Base-by-base conservation (phyloP, 2,329 filamentous ascomycete species). In the Chaetomiaceae sp. region DNA sequence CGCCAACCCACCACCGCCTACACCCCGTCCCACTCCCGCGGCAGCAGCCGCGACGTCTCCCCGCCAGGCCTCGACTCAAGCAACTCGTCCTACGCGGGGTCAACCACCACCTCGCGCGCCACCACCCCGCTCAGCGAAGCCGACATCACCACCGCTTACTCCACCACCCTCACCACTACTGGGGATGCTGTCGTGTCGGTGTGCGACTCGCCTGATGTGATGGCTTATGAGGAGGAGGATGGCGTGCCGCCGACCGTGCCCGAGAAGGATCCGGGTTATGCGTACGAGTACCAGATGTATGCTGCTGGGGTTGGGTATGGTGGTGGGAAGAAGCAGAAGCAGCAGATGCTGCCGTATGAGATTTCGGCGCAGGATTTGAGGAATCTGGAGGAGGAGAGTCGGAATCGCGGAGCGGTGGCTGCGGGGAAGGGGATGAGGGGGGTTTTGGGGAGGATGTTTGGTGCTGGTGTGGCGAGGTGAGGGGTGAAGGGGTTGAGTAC, bases 331-430 rank as follows among this genome's bases (percentile, higher is more conserved):
- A 43, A 60, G 33, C 16, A 63, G 56, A 57, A 60, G 48, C 55
- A 20, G 50, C 38, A 55, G 50, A 60, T 75, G 56, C 73, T 81
- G 4, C 75, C 78, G 5, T 81, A 80, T 64, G 78, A 81, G 66
- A 77, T 80, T 58, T 73, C 72, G 54, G 61, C 68, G 30, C 76
- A 81, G 21, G 73, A 80, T 53, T 71, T 79, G 53, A 71, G 72
- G 54, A 70, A 73, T 50, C 62, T 78, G 39, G 73, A 78, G 54
- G 73, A 78, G 54, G 72, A 77, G 43, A 70, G 65, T 67, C 23
- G 35, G 21, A 48, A 5, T 12, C 6, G 19, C 8, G 21, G 5
- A 17, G 20, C 30, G 30, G 30, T 33, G 33, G 12, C 5, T 8
- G 5, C 41, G 38, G 35, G 17, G 27, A 54, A 51, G 47, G 34